These are phyloP conservation scores for Candida multigemmis DNA, from an alignment of 805 yeast genomes.

Conservation along the genomic window DNA sequence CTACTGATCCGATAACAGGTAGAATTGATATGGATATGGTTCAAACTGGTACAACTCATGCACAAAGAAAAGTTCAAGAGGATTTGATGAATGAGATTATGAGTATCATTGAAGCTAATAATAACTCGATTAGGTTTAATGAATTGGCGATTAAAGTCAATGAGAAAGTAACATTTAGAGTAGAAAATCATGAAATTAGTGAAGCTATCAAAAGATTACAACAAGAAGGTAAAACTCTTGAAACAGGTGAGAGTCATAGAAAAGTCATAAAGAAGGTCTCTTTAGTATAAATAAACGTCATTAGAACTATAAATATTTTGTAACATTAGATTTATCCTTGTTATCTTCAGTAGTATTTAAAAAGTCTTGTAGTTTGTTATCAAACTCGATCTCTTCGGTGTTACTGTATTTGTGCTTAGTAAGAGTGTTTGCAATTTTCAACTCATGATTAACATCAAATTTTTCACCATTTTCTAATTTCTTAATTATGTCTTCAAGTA, in stretches of 20 bases:
- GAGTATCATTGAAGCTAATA: constrained; percentile 40
- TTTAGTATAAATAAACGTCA: neutral
- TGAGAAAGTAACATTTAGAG: constrained; percentile 53
- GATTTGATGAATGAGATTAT: constrained; percentile 60
- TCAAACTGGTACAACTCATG: constrained; percentile 89
- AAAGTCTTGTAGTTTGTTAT: constrained; percentile 26
- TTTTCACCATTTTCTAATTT: constrained; percentile 22
- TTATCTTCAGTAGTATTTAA: constrained; percentile 21
- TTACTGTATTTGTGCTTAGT: constrained; percentile 26
- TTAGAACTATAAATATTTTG: neutral
- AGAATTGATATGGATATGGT: constrained; percentile 95
- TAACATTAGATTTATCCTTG: neutral
- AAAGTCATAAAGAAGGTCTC: constrained; percentile 38
- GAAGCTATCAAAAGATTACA: constrained; percentile 61
- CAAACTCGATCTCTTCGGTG: constrained; percentile 27
- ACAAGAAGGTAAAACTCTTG: constrained; percentile 60
- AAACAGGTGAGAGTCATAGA: constrained; percentile 65
- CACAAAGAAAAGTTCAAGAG: constrained; percentile 70
- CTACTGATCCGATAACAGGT: constrained; percentile 96
- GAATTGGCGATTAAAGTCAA: constrained; percentile 54
- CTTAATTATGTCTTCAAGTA: constrained; percentile 20
- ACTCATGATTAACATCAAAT: constrained; percentile 34
- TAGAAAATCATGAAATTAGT: constrained; percentile 63
- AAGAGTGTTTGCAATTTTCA: constrained; percentile 32
- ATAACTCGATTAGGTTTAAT: constrained; percentile 44